Base-by-base conservation (phyloP, 352 stramenopile species). In the Globisporangium nunn region DNA sequence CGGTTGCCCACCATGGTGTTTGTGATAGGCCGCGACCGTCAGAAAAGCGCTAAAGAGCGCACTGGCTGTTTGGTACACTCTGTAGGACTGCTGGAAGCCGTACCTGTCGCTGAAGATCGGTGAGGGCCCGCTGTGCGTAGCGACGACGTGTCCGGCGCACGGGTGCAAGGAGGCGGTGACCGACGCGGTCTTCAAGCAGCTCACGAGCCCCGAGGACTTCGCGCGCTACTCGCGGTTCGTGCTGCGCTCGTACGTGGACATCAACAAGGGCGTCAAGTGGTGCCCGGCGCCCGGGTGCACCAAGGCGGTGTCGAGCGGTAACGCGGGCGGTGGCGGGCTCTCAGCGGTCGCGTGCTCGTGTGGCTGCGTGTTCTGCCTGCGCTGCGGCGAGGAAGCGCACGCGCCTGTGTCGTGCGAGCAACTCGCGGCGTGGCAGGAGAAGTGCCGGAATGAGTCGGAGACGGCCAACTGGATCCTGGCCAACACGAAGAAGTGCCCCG, bases 391-490 rank as follows among this genome's bases (percentile, higher is more conserved):
- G 61, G 97, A 99, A 69, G 90, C 97, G 1, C 97, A 99, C 66
- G 71, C 91, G 43, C 97, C 97, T 1, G 80, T 94, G 5, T 81
- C 67, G 12, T 99, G 97, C 63, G 85, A 93, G 47, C 85, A 98
- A 59, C 76, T 99, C 6, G 73, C 74, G 10, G 60, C 72, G 17
- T 99, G 97, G 97, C 81, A 94, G 49, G 96, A 98, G 58, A 99
- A 99, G 68, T 98, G 91, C 72, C 69, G 83, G 35, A 99, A 98
- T 56, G 97, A 99, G 72, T 98, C 85, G 8, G 97, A 99, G 77
- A 99, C 96, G 29, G 96, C 96, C 48, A 99, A 99, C 72, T 99
- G 97, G 97, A 99, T 99, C 52, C 67, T 99, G 10, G 97, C 96
- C 37, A 99, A 99, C 79, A 99, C 97, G 39, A 99, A 99, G 79